phyloP scores from a whole-genome alignment of 1,284 basidiomycete genomes.

The Ceratobasidium papillatum region DNA sequence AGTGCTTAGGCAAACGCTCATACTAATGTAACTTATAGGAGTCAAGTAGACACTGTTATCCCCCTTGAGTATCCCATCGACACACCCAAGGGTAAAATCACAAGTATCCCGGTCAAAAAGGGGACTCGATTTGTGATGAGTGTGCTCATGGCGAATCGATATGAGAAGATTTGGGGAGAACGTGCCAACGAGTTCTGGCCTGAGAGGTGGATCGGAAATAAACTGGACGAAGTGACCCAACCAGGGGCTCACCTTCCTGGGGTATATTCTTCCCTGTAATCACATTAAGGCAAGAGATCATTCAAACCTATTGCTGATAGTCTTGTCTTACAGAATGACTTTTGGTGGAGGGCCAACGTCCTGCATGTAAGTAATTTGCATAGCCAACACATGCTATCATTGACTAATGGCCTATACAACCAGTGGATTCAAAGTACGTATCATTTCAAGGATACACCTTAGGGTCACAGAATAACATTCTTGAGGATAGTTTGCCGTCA shows the following conservation, averaged over 20 bases:
- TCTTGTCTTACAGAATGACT: constrained; percentile 4
- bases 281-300: background rate
- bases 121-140: constrained; percentile 45
- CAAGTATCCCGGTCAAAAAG: constrained; percentile 42
- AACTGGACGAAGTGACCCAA: constrained; percentile 23
- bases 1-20: background rate
- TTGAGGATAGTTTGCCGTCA: constrained; percentile 8
- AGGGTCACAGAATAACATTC: background rate
- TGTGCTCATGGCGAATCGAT: constrained; percentile 27
- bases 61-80: constrained; percentile 27
- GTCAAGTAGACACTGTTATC: constrained; percentile 10
- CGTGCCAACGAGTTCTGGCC: constrained; percentile 37
- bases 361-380: constrained; percentile 23
- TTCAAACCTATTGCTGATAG: background rate
- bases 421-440: constrained; percentile 31
- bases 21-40: background rate
- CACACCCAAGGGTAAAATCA: constrained; percentile 14
- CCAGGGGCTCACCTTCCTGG: constrained; percentile 23
- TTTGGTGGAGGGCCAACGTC: constrained; percentile 22
- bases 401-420: background rate
- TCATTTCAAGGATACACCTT: too few species aligned
- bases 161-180: constrained; percentile 42
- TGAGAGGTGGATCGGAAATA: constrained; percentile 14
- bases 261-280: constrained; percentile 27
- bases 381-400: background rate